Conservation (phyloP, 768 basidiomycete genomes). For the Boletus patriciae region DNA sequence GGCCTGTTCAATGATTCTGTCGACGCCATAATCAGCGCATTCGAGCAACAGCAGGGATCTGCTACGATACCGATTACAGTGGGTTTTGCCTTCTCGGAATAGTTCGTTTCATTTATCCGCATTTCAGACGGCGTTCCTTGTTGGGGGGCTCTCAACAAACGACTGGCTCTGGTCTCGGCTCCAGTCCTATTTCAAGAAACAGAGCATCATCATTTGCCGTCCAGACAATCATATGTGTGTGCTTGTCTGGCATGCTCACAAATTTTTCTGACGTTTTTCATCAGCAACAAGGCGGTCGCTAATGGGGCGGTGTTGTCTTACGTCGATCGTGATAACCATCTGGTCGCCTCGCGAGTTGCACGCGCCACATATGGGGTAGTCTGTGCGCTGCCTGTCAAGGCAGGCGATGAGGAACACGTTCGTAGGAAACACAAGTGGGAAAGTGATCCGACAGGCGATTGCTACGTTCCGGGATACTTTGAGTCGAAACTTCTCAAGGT, state of each 20-base stretch:
- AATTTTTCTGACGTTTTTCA: neutral
- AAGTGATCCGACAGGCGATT: constrained; percentile 1
- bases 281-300: constrained; percentile 11
- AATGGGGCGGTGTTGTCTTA: constrained; percentile 11
- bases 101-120: neutral
- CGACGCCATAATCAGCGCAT: constrained; percentile 9
- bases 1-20: constrained; percentile 11
- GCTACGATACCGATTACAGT: neutral
- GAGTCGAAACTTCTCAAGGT: constrained; percentile 14
- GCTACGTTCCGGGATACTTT: constrained; percentile 16
- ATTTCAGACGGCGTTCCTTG: constrained; percentile 12
- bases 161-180: constrained; percentile 13
- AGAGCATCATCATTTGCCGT: constrained; percentile 1
- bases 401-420: neutral
- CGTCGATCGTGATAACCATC: neutral
- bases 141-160: constrained; percentile 12
- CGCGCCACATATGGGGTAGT: constrained; percentile 7
- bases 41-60: constrained; percentile 10
- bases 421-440: constrained; percentile 10
- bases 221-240: constrained; percentile 12
- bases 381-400: constrained; percentile 5
- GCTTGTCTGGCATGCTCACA: neutral
- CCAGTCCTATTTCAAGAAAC: constrained; percentile 8
- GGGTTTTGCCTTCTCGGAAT: neutral
- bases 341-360: constrained; percentile 2